Evolutionary conservation across 2,329 filamentous ascomycete genomes (phyloP).

Genomic region (Hysterium pulicare): DNA sequence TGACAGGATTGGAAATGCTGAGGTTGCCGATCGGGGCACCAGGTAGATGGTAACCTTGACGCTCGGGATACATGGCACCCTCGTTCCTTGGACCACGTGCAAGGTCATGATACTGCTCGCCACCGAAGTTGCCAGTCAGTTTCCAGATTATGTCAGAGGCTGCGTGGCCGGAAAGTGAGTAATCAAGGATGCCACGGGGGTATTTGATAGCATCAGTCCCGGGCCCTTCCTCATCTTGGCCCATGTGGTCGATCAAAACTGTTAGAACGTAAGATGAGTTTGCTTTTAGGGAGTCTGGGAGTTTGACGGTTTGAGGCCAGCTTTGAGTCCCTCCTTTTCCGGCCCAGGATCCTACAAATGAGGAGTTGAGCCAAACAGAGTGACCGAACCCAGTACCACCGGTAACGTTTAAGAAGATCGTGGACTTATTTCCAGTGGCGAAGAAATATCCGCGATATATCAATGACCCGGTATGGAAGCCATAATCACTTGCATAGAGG

Average conservation of each 20-base stretch:
- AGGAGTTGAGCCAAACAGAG: conserved; percentile 64
- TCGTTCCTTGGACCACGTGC: conserved; percentile 64
- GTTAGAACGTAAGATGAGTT: conserved; percentile 62
- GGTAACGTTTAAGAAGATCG: conserved; percentile 57
- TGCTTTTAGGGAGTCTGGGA: conserved; percentile 53
- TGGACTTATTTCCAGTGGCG: conserved; percentile 58
- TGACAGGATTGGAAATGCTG: conserved; percentile 36
- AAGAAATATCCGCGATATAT: conserved; percentile 69
- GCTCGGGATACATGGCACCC: conserved; percentile 61
- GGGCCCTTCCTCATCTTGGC: conserved; percentile 63
- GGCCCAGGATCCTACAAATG: conserved; percentile 62
- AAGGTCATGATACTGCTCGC: conserved; percentile 59
- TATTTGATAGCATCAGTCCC: conserved; percentile 55
- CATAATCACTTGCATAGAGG: conserved; percentile 70
- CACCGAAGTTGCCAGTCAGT: conserved; percentile 65
- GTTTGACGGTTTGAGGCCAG: conserved; percentile 55
- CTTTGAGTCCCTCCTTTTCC: conserved; percentile 52
- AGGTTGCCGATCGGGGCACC: conserved; percentile 36
- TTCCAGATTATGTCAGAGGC: conserved; percentile 59
- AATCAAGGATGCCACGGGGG: conserved; percentile 61
- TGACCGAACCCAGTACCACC: conserved; percentile 67
- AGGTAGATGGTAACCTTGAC: conserved; percentile 62
- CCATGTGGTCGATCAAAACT: conserved; percentile 69
- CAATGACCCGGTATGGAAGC: conserved; percentile 66
- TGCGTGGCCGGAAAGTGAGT: conserved; percentile 48